Conservation (phyloP, 2,329 filamentous ascomycete species). For the Cordyceps cicadae region DNA sequence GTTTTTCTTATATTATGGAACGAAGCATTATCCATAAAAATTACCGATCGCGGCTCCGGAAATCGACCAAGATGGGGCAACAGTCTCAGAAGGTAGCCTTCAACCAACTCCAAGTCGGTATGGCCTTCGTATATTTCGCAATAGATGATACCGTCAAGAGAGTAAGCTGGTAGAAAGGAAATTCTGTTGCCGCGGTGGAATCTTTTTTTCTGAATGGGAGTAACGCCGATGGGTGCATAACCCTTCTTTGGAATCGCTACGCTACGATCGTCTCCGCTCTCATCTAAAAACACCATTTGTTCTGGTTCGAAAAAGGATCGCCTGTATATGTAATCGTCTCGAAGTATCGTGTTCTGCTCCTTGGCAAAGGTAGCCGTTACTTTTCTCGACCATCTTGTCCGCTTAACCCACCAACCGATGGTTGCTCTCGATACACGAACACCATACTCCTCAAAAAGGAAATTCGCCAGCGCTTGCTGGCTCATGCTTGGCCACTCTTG, state of each 20-base stretch:
- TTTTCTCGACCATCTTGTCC: slow-evolving; percentile 11
- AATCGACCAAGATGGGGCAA: no score
- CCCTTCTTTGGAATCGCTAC: slow-evolving; percentile 4
- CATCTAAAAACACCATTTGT: slow-evolving; percentile 12
- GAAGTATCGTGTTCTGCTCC: slow-evolving; percentile 7
- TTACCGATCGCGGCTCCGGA: no score
- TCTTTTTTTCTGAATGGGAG: slow-evolving; percentile 4
- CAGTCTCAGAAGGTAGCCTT: no score
- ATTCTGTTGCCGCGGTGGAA: slow-evolving; percentile 12
- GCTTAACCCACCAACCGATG: slow-evolving; percentile 8
- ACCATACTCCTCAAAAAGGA: slow-evolving; percentile 10
- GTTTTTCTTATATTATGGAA: neutral
- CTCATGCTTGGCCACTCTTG: slow-evolving; percentile 11
- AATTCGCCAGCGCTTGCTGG: slow-evolving; percentile 12
- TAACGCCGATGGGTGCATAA: slow-evolving; percentile 11
- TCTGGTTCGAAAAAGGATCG: slow-evolving; percentile 3
- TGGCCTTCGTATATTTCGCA: neutral
- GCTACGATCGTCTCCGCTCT: slow-evolving; percentile 12
- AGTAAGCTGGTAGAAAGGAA: slow-evolving; percentile 10
- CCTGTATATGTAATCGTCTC: slow-evolving; percentile 6
- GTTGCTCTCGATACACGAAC: slow-evolving; percentile 10
- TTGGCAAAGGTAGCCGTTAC: slow-evolving; percentile 9
- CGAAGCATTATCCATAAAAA: no score
- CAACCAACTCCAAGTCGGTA: neutral
- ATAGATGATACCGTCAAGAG: slow-evolving; percentile 1